Evolutionary conservation across 2,329 filamentous ascomycete species (phyloP), one percentile per base, ranked within the genome.

Genomic region (Aschersonia sp.): DNA sequence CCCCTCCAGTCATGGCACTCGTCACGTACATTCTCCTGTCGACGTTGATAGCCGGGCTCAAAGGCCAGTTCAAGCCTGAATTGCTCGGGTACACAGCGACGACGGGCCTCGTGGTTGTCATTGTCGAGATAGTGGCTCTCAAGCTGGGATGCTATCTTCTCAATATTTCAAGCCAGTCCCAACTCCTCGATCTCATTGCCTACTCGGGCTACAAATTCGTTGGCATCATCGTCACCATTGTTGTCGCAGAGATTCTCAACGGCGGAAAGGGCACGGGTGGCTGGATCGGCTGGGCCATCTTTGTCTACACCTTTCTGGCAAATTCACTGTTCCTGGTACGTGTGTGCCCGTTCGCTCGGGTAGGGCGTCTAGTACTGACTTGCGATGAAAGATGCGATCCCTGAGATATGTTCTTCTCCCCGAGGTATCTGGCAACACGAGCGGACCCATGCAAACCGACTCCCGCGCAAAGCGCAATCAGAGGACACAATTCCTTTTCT

Each of bases 151-250:
- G 87, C 64, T 98, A 97, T 61, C 80, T 98, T 47, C 69, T 98
- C 45, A 88, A 80, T 67, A 97, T 98, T 65, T 94, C 82, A 56
- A 94, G 92, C 62, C 87, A 94, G 55, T 92, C 85, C 12, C 92
- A 97, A 62, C 77, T 97, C 46, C 77, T 97, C 49, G 92, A 98
- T 58, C 68, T 98, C 45, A 83, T 98, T 47, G 94, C 94, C 5
- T 98, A 98, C 68, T 90, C 85, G 2, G 94, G 94, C 22, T 98
- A 98, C 70, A 98, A 98, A 66, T 98, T 98, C 59, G 90, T 98
- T 31, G 92, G 90, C 32, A 88, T 95, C 55, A 98, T 98, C 51
- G 76, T 86, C 45, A 95, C 89, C 0, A 79, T 97, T 52, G 75
- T 84, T 10, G 68, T 90, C 14, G 82, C 86, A 12, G 86, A 94